These are phyloP conservation scores for Garcia nutans DNA, from an alignment of 345 rosid genomes.

Conservation along the genomic window DNA sequence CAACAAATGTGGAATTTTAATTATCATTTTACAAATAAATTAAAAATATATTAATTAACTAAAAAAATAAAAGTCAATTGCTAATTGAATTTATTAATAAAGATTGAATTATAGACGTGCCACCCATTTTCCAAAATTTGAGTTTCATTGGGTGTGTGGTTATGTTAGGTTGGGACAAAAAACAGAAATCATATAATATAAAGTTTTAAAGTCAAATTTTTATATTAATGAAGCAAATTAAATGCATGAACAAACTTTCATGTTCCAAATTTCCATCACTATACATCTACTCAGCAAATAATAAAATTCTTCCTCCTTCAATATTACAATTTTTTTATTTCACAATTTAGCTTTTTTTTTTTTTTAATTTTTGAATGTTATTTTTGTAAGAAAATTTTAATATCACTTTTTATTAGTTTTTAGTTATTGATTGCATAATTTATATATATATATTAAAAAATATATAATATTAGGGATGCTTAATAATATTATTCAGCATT, in stretches of 20 bases:
- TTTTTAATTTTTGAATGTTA: neutral
- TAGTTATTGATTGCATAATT: too few species aligned
- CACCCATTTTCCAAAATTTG: slow-evolving; percentile 24
- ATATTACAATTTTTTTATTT: too few species aligned
- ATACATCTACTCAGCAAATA: neutral
- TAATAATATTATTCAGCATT: too few species aligned
- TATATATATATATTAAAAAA: too few species aligned
- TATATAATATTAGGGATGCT: too few species aligned
- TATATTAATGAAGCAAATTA: neutral
- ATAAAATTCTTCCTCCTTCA: neutral
- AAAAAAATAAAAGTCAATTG: neutral
- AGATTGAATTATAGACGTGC: slow-evolving; percentile 42
- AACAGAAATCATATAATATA: neutral
- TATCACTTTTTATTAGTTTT: too few species aligned
- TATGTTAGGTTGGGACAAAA: neutral
- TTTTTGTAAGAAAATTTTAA: too few species aligned
- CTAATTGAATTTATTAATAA: neutral
- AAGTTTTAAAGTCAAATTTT: slow-evolving; percentile 17
- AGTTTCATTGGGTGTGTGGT: neutral
- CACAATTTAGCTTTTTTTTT: too few species aligned
- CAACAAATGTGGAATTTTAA: slow-evolving; percentile 2
- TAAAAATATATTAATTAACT: neutral
- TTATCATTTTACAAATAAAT: neutral
- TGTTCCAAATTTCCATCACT: neutral
- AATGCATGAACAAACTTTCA: slow-evolving; percentile 14